Evolutionary conservation across 768 basidiomycete genomes (phyloP).

Genomic region (Rhizopogon roseolus): DNA sequence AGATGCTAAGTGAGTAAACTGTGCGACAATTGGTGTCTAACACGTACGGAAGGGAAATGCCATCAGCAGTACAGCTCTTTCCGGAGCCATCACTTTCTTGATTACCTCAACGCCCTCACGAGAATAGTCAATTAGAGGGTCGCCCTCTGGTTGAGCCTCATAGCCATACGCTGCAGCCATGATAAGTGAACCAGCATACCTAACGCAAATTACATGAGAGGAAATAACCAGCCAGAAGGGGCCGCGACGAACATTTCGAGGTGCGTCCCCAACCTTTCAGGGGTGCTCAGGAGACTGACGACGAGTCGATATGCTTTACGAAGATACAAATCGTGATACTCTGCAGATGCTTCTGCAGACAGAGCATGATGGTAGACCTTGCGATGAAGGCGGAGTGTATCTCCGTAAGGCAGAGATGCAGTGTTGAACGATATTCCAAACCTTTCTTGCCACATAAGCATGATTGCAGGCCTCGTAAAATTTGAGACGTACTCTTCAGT

Average conservation of each 20-base stretch:
- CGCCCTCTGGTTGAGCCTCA: not conserved
- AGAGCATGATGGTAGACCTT: slow-evolving; percentile 15
- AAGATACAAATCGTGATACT: slow-evolving; percentile 7
- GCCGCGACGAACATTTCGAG: slow-evolving; percentile 6
- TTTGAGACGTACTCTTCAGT: slow-evolving; percentile 5
- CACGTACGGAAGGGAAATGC: slow-evolving; percentile 7
- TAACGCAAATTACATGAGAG: not conserved
- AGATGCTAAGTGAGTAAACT: not conserved
- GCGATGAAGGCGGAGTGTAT: slow-evolving; percentile 14
- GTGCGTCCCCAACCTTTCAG: slow-evolving; percentile 1
- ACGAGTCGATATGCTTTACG: slow-evolving; percentile 8
- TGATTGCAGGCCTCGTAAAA: not conserved
- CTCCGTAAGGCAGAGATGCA: slow-evolving; percentile 14
- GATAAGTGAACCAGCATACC: slow-evolving; percentile 21
- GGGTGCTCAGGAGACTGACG: not conserved
- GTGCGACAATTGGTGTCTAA: not conserved
- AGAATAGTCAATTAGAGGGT: not conserved
- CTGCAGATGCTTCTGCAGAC: not conserved
- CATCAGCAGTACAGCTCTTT: slow-evolving; percentile 1
- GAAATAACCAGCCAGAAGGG: not conserved
- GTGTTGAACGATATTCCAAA: slow-evolving; percentile 14
- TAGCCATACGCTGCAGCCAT: slow-evolving; percentile 6
- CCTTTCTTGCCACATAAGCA: slow-evolving; percentile 2
- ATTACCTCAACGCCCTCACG: not conserved
- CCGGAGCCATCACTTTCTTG: not conserved